A percentile compares a stretch with the other conserved stretches of the same genome.
Evolutionary conservation across 2,329 filamentous ascomycete genomes (phyloP).

Genomic region (Fusarium palustre): DNA sequence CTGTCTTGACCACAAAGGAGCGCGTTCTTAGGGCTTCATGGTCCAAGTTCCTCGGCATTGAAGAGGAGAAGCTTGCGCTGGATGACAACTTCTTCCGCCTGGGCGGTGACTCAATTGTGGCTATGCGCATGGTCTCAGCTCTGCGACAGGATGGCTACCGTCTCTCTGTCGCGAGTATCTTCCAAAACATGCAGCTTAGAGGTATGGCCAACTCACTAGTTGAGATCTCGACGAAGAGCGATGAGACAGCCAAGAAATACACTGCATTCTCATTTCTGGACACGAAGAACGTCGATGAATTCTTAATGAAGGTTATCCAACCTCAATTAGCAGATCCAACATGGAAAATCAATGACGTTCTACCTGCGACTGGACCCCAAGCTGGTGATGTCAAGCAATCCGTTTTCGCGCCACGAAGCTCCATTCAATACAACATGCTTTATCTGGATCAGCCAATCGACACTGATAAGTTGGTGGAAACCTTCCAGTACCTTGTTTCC

Average conservation of each 20-base stretch:
- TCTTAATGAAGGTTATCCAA: conserved; percentile 29
- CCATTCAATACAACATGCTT: conserved; percentile 48
- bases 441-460: conserved; percentile 45
- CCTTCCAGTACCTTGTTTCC: conserved; percentile 42
- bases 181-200: conserved; percentile 46
- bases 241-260: conserved; percentile 27
- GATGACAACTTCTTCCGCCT: conserved; percentile 49
- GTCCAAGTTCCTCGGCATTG: conserved; percentile 38
- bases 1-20: conserved; percentile 39
- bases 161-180: conserved; percentile 46
- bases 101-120: conserved; percentile 45
- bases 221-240: conserved; percentile 10
- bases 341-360: conserved; percentile 42
- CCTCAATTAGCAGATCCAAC: conserved; percentile 33
- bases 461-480: conserved; percentile 24
- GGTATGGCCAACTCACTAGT: conserved; percentile 40
- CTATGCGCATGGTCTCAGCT: conserved; percentile 46
- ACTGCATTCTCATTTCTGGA: conserved; percentile 39
- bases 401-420: conserved; percentile 39
- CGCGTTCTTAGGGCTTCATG: conserved; percentile 34
- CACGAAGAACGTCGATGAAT: conserved; percentile 27
- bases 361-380: conserved; percentile 42
- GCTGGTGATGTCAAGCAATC: conserved; percentile 40
- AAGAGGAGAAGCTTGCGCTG: conserved; percentile 41
- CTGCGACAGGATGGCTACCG: conserved; percentile 41